Evolutionary conservation across 805 yeast genomes (phyloP).

Genomic region (Candida khao-thaluensis): DNA sequence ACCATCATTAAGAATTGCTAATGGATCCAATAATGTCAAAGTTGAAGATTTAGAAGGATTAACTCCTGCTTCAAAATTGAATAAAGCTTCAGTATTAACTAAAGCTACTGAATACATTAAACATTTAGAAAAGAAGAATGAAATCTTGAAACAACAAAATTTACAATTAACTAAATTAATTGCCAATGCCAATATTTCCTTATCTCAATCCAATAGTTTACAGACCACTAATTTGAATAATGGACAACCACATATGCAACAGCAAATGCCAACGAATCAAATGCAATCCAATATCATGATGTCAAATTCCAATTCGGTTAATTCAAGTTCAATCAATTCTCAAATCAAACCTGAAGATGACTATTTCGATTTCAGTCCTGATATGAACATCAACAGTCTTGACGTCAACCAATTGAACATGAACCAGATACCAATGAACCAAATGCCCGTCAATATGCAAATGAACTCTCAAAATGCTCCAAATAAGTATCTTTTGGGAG

Average conservation of each 20-base stretch:
- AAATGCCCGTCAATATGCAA: not conserved
- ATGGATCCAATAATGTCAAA: slow-evolving; percentile 42
- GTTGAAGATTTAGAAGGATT: slow-evolving; percentile 63
- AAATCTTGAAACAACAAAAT: slow-evolving; percentile 48
- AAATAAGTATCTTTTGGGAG: slow-evolving; percentile 57
- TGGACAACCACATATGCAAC: too few species aligned
- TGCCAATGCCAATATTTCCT: slow-evolving; percentile 27
- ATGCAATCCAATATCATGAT: not conserved
- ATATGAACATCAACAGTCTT: slow-evolving; percentile 1
- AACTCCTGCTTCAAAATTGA: slow-evolving; percentile 71
- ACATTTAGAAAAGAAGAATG: slow-evolving; percentile 66
- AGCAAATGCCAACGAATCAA: slow-evolving; percentile 2
- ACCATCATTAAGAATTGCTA: slow-evolving; percentile 67
- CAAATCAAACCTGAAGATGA: slow-evolving; percentile 18
- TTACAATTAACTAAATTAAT: slow-evolving; percentile 37
- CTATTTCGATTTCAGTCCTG: slow-evolving; percentile 1
- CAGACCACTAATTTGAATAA: too few species aligned
- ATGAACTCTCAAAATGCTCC: slow-evolving; percentile 13
- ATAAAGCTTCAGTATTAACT: slow-evolving; percentile 72
- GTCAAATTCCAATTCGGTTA: not conserved
- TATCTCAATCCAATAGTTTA: slow-evolving; percentile 1
- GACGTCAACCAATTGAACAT: slow-evolving; percentile 4
- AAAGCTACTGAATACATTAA: slow-evolving; percentile 78
- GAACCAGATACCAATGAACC: slow-evolving; percentile 4
- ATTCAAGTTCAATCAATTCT: slow-evolving; percentile 5